These are phyloP conservation scores for Aspergillus hancockii DNA, from an alignment of 495 filamentous ascomycete species.

Conservation along the genomic window DNA sequence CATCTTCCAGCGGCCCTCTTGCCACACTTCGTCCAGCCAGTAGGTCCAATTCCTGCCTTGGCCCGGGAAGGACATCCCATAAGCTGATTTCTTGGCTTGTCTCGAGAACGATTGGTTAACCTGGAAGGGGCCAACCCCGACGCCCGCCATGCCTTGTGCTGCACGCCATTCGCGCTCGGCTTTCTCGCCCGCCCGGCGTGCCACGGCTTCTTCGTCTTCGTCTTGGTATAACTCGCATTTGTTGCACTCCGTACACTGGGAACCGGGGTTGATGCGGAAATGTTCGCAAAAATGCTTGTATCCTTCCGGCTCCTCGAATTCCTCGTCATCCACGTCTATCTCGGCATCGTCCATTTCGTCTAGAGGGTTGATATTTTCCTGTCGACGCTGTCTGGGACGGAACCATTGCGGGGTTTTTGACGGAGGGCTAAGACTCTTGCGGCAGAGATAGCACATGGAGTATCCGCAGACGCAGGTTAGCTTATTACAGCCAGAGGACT, in stretches of 20 bases:
- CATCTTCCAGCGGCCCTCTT: slow-evolving; percentile 40
- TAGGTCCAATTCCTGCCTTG: slow-evolving; percentile 33
- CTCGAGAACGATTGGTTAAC: slow-evolving; percentile 40
- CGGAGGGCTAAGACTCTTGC: slow-evolving; percentile 48
- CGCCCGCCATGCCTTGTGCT: slow-evolving; percentile 51
- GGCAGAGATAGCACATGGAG: slow-evolving; percentile 94
- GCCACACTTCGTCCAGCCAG: slow-evolving; percentile 43
- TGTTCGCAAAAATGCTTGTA: slow-evolving; percentile 96
- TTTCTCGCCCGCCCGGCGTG: slow-evolving; percentile 70
- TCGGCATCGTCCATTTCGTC: slow-evolving; percentile 19
- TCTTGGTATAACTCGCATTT: slow-evolving; percentile 87
- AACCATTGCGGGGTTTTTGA: slow-evolving; percentile 14
- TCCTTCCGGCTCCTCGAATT: slow-evolving; percentile 58
- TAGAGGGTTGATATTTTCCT: slow-evolving; percentile 23
- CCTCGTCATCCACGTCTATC: slow-evolving; percentile 27
- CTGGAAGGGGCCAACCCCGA: slow-evolving; percentile 25
- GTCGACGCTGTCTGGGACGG: slow-evolving; percentile 13
- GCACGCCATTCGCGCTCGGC: slow-evolving; percentile 83
- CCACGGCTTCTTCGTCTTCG: slow-evolving; percentile 80
- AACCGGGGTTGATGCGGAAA: slow-evolving; percentile 73
- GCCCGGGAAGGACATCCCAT: slow-evolving; percentile 20
- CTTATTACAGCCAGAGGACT: slow-evolving; percentile 92
- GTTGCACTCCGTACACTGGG: slow-evolving; percentile 72
- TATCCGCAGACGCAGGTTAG: slow-evolving; percentile 97
- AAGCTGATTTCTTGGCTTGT: slow-evolving; percentile 14